These are phyloP conservation scores for Ogataea zsoltii DNA, from an alignment of 805 yeast genomes.

Conservation along the genomic window DNA sequence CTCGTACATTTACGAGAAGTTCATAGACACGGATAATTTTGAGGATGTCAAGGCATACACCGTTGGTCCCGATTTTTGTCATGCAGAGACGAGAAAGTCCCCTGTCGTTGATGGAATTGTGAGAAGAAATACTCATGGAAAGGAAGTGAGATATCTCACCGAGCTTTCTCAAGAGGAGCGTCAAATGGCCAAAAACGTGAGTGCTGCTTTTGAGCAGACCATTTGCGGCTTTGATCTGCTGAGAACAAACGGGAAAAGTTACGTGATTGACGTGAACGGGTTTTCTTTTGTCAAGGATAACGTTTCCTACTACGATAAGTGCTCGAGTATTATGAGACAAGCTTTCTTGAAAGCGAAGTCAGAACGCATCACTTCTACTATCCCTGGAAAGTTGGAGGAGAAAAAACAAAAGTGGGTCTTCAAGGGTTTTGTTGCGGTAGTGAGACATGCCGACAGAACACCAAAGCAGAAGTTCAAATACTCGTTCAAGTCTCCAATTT, in stretches of 20 bases:
- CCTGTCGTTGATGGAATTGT: constrained; percentile 99
- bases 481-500: constrained; percentile 85
- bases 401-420: constrained; percentile 93
- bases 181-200: constrained; percentile 75
- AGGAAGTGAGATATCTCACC: constrained; percentile 90
- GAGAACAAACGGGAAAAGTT: constrained; percentile 84
- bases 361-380: constrained; percentile 40
- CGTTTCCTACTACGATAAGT: constrained; percentile 76
- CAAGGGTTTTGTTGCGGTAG: constrained; percentile 87
- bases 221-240: constrained; percentile 96
- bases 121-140: constrained; percentile 94
- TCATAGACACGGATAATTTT: constrained; percentile 96
- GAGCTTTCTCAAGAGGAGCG: constrained; percentile 74
- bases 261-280: constrained; percentile 97
- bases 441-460: constrained; percentile 97
- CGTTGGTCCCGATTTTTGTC: constrained; percentile 88
- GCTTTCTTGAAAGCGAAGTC: constrained; percentile 67
- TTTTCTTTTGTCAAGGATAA: constrained; percentile 97
- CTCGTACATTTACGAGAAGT: constrained; percentile 87
- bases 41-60: constrained; percentile 99
- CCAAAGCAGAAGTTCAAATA: constrained; percentile 98
- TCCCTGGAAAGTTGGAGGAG: constrained; percentile 46
- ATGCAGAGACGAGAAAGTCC: constrained; percentile 96
- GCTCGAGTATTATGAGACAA: constrained; percentile 74
- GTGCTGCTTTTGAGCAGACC: constrained; percentile 80